Conservation (phyloP, 495 filamentous ascomycete genomes). For the Articulospora tetracladia region DNA sequence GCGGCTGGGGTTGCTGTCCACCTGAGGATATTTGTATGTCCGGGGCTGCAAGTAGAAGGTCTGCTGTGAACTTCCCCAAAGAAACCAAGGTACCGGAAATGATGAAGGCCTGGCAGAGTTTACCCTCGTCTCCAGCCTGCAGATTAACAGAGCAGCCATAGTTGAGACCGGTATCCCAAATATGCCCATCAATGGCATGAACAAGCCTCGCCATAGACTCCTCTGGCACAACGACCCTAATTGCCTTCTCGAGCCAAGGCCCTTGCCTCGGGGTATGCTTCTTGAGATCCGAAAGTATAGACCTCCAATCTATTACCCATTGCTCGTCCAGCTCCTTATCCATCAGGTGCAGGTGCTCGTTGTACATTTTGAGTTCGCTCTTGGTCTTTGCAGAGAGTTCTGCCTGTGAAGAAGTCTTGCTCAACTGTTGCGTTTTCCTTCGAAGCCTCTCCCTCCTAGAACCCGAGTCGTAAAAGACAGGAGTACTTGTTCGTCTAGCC, state of each 20-base stretch:
- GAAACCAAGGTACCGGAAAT: conserved; percentile 16
- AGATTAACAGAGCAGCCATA: conserved; percentile 16
- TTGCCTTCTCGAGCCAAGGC: conserved; percentile 9
- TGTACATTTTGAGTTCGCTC: neutral
- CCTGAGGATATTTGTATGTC: neutral
- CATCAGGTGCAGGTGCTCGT: neutral
- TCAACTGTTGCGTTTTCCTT: neutral
- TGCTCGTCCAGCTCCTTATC: neutral
- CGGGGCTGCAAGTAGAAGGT: conserved; percentile 16
- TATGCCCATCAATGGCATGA: conserved; percentile 11
- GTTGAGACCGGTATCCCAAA: conserved; percentile 13
- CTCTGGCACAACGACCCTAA: conserved; percentile 13
- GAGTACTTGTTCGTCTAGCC: neutral
- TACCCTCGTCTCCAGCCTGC: neutral
- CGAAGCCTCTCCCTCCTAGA: neutral
- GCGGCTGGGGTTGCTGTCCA: neutral
- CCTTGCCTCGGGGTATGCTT: conserved; percentile 10
- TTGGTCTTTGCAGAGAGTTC: neutral
- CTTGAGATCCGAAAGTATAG: conserved; percentile 9
- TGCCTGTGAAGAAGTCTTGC: neutral
- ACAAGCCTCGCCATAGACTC: conserved; percentile 1
- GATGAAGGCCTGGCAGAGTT: conserved; percentile 5
- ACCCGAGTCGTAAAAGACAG: neutral
- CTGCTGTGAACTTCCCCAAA: conserved; percentile 9
- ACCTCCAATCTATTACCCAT: conserved; percentile 17